phyloP scores from a whole-genome alignment of 2,329 filamentous ascomycete species.

The Trematosphaeria pertusa region DNA sequence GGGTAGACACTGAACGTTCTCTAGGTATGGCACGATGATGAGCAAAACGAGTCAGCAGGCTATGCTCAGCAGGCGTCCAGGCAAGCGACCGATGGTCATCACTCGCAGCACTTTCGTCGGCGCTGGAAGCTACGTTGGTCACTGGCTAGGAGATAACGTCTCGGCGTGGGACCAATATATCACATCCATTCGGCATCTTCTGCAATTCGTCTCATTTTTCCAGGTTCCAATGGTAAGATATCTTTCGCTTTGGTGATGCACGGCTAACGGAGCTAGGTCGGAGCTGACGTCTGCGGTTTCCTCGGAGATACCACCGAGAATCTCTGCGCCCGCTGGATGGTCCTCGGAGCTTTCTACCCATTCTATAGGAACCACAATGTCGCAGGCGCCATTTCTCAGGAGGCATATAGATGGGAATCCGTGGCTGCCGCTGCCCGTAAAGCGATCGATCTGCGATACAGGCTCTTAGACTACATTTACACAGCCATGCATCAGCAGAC shows the following conservation, averaged over 20 bases:
- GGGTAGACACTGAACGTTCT: slow-evolving; percentile 43
- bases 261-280: slow-evolving; percentile 51
- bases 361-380: slow-evolving; percentile 77
- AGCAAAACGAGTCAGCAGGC: slow-evolving; percentile 68
- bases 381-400: slow-evolving; percentile 63
- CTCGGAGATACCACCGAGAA: slow-evolving; percentile 69
- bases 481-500: slow-evolving; percentile 70
- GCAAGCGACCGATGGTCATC: slow-evolving; percentile 72
- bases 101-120: slow-evolving; percentile 80
- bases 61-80: slow-evolving; percentile 72
- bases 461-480: slow-evolving; percentile 82
- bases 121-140: slow-evolving; percentile 66
- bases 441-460: slow-evolving; percentile 74
- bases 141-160: slow-evolving; percentile 65
- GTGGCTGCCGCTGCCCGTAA: slow-evolving; percentile 71
- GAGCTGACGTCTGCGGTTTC: slow-evolving; percentile 77
- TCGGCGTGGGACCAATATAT: slow-evolving; percentile 54
- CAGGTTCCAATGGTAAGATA: slow-evolving; percentile 51
- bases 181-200: slow-evolving; percentile 47
- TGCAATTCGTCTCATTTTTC: slow-evolving; percentile 55
- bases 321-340: slow-evolving; percentile 76
- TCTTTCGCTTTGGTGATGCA: no score
- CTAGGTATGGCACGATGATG: slow-evolving; percentile 75
- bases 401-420: slow-evolving; percentile 67
- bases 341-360: slow-evolving; percentile 72